phyloP scores from a whole-genome alignment of 345 rosid genomes.

The Eucalyptus viminalis region DNA sequence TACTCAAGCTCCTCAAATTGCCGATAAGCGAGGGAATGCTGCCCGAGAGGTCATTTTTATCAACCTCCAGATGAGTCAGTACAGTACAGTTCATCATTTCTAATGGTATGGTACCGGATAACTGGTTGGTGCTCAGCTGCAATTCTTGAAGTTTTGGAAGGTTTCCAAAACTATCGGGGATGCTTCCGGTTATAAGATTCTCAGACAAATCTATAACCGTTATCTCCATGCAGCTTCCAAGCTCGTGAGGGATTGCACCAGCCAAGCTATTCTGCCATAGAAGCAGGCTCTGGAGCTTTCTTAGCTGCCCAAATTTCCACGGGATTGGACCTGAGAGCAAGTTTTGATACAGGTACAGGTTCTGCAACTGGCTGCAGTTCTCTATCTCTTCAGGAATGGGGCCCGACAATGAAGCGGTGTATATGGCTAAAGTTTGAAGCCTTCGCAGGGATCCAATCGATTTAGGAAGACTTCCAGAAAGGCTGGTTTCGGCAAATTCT shows the following conservation, averaged over 20 bases:
- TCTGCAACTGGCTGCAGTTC: constrained; percentile 29
- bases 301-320: constrained; percentile 12
- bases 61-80: constrained; percentile 43
- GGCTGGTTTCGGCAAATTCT: constrained; percentile 31
- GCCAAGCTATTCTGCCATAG: constrained; percentile 24
- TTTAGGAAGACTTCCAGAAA: constrained; percentile 30
- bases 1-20: constrained; percentile 50
- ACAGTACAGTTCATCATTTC: constrained; percentile 22
- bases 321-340: constrained; percentile 28
- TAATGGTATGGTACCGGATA: constrained; percentile 13
- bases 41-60: constrained; percentile 65
- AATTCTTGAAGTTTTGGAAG: constrained; percentile 27
- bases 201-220: constrained; percentile 24
- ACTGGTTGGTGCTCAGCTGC: constrained; percentile 24
- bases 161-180: constrained; percentile 19
- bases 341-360: constrained; percentile 29
- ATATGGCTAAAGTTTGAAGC: constrained; percentile 24
- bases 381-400: constrained; percentile 28
- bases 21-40: constrained; percentile 63
- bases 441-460: constrained; percentile 21
- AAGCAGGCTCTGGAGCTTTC: constrained; percentile 21
- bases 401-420: constrained; percentile 17
- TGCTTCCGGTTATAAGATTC: constrained; percentile 20
- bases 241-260: constrained; percentile 25
- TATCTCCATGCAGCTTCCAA: constrained; percentile 26